These are phyloP conservation scores for Ruellia speciosa DNA, from an alignment of 305 asterid species.

Conservation along the genomic window DNA sequence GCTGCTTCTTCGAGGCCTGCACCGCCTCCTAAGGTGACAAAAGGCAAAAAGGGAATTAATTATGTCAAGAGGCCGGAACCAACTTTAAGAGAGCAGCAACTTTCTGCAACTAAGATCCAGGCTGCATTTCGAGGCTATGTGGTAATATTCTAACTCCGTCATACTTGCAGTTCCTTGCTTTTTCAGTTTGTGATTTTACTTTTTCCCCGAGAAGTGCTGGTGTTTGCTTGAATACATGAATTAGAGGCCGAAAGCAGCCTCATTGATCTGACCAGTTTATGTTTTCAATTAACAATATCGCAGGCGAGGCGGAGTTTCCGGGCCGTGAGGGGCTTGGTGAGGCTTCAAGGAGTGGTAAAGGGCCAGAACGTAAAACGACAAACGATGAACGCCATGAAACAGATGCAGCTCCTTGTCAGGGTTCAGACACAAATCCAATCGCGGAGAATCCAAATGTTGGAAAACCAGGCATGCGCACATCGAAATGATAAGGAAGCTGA, in stretches of 20 bases:
- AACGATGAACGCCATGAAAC: constrained; percentile 54
- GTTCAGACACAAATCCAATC: constrained; percentile 68
- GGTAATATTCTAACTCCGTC: constrained; percentile 40
- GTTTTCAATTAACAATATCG: constrained; percentile 13
- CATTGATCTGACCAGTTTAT: background rate
- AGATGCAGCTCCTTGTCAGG: constrained; percentile 55
- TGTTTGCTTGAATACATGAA: background rate
- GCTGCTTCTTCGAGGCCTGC: constrained; percentile 33
- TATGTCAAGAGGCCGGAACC: constrained; percentile 59
- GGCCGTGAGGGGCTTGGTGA: constrained; percentile 52
- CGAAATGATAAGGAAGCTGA: constrained; percentile 37
- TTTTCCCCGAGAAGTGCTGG: too few relatives aligned
- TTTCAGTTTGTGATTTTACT: too few relatives aligned
- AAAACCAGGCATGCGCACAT: constrained; percentile 24
- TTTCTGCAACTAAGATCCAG: constrained; percentile 72
- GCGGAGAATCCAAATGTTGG: constrained; percentile 53
- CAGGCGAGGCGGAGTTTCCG: constrained; percentile 72
- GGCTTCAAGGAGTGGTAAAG: constrained; percentile 57
- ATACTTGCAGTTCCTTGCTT: too few relatives aligned
- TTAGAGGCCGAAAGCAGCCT: background rate
- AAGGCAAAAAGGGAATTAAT: constrained; percentile 39
- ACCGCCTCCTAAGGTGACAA: constrained; percentile 24
- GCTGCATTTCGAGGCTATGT: constrained; percentile 68
- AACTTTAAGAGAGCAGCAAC: constrained; percentile 39
- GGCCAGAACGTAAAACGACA: constrained; percentile 54